Evolutionary conservation across 306 rosid genomes (phyloP).

Genomic region (Sindora glabra): DNA sequence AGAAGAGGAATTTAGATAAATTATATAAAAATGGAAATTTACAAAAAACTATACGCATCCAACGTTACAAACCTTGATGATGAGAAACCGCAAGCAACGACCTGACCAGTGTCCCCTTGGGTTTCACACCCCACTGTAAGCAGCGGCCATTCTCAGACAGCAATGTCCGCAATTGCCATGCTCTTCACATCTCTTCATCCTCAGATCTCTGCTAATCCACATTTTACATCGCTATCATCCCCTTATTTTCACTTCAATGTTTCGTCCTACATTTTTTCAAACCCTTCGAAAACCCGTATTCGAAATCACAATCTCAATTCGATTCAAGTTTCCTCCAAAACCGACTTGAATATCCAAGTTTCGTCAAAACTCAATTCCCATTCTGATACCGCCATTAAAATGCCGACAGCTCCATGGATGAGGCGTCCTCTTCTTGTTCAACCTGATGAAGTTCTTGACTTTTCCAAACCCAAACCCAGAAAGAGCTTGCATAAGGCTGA

Average conservation of each 20-base stretch:
- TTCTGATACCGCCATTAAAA: constrained; percentile 32
- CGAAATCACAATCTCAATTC: constrained; percentile 4
- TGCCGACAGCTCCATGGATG: constrained; percentile 82
- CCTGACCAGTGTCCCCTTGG: too few species aligned
- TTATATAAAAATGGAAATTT: too few species aligned
- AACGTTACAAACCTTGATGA: too few species aligned
- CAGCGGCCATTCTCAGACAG: background rate
- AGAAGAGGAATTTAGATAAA: too few species aligned
- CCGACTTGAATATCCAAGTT: background rate
- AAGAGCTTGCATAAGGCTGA: constrained; percentile 10
- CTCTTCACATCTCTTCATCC: constrained; percentile 24
- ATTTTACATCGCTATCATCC: background rate
- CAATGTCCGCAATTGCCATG: constrained; percentile 28
- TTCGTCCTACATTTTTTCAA: constrained; percentile 33
- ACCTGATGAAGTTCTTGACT: constrained; percentile 39
- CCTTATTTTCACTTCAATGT: constrained; percentile 14
- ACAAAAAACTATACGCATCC: too few species aligned
- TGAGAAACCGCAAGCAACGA: too few species aligned
- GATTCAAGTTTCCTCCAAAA: constrained; percentile 14
- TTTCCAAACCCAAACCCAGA: constrained; percentile 24
- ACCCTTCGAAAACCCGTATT: constrained; percentile 17
- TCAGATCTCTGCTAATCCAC: background rate
- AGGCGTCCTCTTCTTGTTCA: constrained; percentile 52
- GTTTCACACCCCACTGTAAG: too few species aligned
- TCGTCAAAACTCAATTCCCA: constrained; percentile 9